Conservation (phyloP, 139 green algal genomes). For the Volvox reticuliferus region DNA sequence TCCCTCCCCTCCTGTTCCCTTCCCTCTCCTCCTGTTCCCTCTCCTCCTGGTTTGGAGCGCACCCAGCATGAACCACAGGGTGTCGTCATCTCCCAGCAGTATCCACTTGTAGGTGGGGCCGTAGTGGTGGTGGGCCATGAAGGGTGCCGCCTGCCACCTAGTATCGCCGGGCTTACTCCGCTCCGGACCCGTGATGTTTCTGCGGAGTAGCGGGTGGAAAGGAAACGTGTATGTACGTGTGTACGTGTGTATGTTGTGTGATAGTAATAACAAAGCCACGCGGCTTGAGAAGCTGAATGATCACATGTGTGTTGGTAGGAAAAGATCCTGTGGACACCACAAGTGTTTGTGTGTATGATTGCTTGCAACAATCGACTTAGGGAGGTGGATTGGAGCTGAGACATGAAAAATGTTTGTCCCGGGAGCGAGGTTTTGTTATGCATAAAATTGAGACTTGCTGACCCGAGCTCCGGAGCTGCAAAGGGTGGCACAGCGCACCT, state of each 20-base stretch:
- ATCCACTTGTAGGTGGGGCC: constrained; percentile 37
- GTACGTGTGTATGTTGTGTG: background rate
- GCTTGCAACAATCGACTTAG: too few relatives aligned
- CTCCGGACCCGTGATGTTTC: constrained; percentile 19
- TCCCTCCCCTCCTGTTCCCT: too few relatives aligned
- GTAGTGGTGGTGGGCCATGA: constrained; percentile 44
- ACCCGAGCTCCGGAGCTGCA: background rate
- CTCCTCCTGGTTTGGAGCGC: background rate
- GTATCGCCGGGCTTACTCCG: constrained; percentile 36
- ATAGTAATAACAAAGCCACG: too few relatives aligned
- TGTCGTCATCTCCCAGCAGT: constrained; percentile 45
- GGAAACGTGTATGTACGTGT: constrained; percentile 26
- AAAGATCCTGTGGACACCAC: too few relatives aligned
- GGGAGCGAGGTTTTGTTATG: too few relatives aligned
- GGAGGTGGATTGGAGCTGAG: too few relatives aligned
- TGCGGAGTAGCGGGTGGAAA: background rate
- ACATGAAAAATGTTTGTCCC: too few relatives aligned
- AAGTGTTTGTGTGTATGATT: too few relatives aligned
- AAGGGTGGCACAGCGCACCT: background rate
- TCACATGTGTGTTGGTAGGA: too few relatives aligned
- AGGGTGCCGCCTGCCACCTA: constrained; percentile 35
- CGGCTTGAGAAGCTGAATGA: too few relatives aligned
- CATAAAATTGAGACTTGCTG: too few relatives aligned
- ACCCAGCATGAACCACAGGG: constrained; percentile 46
- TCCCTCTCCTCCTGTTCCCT: too few relatives aligned